Evolutionary conservation across 371 early-diverging fungal species (phyloP).

Genomic region (Syncephalastrum contaminatum): DNA sequence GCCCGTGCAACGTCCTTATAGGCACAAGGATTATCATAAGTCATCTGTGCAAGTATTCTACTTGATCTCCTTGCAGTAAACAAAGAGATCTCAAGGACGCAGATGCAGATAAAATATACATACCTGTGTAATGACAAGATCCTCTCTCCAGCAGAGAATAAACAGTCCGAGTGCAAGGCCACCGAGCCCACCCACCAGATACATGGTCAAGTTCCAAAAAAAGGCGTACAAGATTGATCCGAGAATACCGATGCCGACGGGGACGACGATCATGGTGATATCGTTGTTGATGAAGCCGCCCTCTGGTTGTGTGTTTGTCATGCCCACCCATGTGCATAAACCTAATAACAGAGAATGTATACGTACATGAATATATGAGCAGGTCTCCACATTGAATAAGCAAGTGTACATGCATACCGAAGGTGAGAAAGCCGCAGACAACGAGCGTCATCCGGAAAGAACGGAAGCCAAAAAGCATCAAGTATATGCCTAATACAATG

Average conservation of each 20-base stretch:
- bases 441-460: conserved; percentile 23
- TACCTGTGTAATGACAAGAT: conserved; percentile 25
- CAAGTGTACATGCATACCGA: conserved; percentile 18
- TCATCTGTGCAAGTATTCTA: no score
- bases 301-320: conserved; percentile 14
- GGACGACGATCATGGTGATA: conserved; percentile 16
- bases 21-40: no score
- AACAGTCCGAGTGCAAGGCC: conserved; percentile 34
- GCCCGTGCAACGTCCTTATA: conserved; percentile 21
- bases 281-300: conserved; percentile 22
- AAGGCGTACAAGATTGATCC: conserved; percentile 21
- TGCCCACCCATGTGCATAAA: conserved; percentile 15
- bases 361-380: background rate
- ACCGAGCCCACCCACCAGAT: conserved; percentile 26
- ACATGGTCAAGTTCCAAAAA: conserved; percentile 24
- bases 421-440: conserved; percentile 32
- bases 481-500: conserved; percentile 28
- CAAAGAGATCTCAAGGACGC: no score
- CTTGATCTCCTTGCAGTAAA: no score
- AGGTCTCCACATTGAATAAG: background rate
- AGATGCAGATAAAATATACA: background rate
- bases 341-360: conserved; percentile 6
- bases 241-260: conserved; percentile 20
- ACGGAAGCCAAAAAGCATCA: conserved; percentile 28
- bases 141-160: conserved; percentile 34